Evolutionary conservation across 2,329 filamentous ascomycete species (phyloP).

Genomic region (Arthrobotrys pseudoclavata): DNA sequence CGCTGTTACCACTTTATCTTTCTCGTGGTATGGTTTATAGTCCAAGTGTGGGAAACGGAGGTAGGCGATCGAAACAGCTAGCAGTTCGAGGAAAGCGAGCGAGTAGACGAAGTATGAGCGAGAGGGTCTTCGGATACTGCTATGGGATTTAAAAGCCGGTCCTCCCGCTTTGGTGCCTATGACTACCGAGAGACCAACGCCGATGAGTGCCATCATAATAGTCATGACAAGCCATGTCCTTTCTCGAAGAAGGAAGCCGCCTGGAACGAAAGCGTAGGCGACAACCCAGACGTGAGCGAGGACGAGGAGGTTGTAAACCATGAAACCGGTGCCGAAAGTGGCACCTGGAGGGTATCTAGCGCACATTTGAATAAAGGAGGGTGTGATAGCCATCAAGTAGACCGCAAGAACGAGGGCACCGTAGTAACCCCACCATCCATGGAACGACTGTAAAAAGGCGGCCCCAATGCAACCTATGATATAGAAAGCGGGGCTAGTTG

Average conservation of each 20-base stretch:
- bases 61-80: conserved; percentile 85
- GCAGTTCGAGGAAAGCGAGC: conserved; percentile 80
- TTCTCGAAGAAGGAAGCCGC: conserved; percentile 90
- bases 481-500: conserved; percentile 83
- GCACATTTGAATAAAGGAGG: conserved; percentile 81
- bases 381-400: conserved; percentile 84
- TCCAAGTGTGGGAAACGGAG: conserved; percentile 92
- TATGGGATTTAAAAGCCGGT: conserved; percentile 43
- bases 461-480: conserved; percentile 84
- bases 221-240: conserved; percentile 97
- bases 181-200: conserved; percentile 84
- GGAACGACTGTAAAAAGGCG: conserved; percentile 71
- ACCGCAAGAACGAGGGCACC: conserved; percentile 81
- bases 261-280: conserved; percentile 96
- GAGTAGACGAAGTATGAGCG: conserved; percentile 79
- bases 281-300: conserved; percentile 99
- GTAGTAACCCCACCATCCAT: conserved; percentile 86
- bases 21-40: conserved; percentile 88
- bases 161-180: conserved; percentile 38
- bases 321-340: conserved; percentile 88
- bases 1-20: conserved; percentile 88
- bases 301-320: conserved; percentile 92
- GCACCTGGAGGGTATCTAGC: conserved; percentile 80
- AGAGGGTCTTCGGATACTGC: conserved; percentile 66
- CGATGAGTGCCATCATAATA: conserved; percentile 85